phyloP scores from a whole-genome alignment of 257 asterid genomes.

The Solanum habrochaites region DNA sequence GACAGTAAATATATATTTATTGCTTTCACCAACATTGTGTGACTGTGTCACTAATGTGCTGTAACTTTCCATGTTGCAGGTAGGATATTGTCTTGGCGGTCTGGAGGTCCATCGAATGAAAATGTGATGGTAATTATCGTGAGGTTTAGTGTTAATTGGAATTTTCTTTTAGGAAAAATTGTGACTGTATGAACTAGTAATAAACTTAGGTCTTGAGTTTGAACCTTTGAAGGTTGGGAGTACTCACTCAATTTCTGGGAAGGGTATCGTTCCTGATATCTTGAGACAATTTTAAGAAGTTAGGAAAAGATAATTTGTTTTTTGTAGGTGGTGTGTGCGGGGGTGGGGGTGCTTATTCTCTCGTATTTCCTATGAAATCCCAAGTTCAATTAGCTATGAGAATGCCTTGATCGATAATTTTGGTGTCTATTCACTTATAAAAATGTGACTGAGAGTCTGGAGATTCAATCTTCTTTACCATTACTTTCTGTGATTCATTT shows the following conservation, averaged over 20 bases:
- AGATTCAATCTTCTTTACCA: neutral
- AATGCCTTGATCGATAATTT: neutral
- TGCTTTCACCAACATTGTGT: neutral
- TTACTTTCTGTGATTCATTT: neutral
- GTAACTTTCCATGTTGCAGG: conserved; percentile 33
- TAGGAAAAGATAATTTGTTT: neutral
- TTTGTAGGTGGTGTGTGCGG: neutral
- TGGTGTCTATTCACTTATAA: neutral
- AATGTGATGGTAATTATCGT: conserved; percentile 48
- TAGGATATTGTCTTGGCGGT: conserved; percentile 67
- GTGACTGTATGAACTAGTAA: neutral
- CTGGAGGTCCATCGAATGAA: conserved; percentile 47
- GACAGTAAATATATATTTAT: neutral
- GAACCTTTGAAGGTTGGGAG: neutral
- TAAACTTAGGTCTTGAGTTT: neutral
- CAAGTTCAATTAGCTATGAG: neutral
- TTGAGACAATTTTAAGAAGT: neutral
- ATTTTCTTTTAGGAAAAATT: neutral
- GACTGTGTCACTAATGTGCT: neutral
- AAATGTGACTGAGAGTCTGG: neutral
- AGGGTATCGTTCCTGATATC: neutral
- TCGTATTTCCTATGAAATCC: neutral
- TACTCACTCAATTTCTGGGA: neutral
- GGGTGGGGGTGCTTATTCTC: neutral
- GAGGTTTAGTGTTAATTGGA: neutral